Base-by-base conservation (phyloP, 495 filamentous ascomycete species). In the Podospora bellae-mahoneyi region DNA sequence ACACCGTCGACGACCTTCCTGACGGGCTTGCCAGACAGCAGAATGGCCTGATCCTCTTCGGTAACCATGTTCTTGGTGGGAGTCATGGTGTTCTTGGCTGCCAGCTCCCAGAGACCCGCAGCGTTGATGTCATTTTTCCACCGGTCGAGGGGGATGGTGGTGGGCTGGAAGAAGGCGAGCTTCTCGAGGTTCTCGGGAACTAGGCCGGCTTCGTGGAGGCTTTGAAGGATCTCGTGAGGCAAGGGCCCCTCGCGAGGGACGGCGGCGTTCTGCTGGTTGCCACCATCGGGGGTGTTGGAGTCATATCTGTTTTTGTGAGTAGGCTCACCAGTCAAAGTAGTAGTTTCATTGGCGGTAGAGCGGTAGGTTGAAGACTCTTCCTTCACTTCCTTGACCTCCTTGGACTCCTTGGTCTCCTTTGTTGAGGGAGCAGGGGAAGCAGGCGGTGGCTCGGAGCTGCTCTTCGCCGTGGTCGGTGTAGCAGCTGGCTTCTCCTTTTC, bases 31-130 rank as follows among this genome's bases (percentile, higher is more conserved):
- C 85, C 84, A 4, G 82, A 78, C 5, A 79, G 78, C 20, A 87
- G 78, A 13, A 76, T 70, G 1, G 79, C 77, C 59, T 83, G 79
- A 60, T 86, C 84, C 53, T 85, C 83, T 32, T 83, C 81, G 0
- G 83, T 83, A 57, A 86, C 81, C 48, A 83, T 80, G 6, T 81
- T 72, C 73, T 83, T 85, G 19, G 76, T 73, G 23, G 82, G 73
- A 0, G 78, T 74, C 60, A 74, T 70, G 62, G 60, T 64, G 23
- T 68, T 74, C 57, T 65, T 65, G 5, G 67, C 59, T 1, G 64
- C 61, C 19, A 62, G 64, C 20, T 72, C 71, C 32, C 65, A 44
- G 32, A 55, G 62, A 0, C 54, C 56, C 10, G 59, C 28, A 19
- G 59, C 65, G 60, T 27, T 48, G 32, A 62, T 56, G 48, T 77